A percentile compares a stretch with the other conserved stretches of the same genome.
Conservation (phyloP, 1,139 yeast genomes). For the Eremothecium cymbalariae region DNA sequence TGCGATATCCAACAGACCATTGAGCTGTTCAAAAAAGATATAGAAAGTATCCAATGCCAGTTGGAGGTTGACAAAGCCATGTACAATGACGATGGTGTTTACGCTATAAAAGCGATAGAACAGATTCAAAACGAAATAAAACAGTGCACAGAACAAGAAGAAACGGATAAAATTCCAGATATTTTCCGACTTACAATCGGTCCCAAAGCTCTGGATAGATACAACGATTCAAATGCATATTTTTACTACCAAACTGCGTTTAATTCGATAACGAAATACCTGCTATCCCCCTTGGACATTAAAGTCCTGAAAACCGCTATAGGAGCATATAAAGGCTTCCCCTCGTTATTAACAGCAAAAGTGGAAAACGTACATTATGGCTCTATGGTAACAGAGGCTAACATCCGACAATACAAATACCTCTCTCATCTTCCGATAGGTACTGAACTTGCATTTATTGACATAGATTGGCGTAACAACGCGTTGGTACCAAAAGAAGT, state of each 20-base stretch:
- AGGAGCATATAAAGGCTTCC: conserved; percentile 57
- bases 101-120: conserved; percentile 48
- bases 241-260: conserved; percentile 70
- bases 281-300: conserved; percentile 71
- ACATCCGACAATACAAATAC: conserved; percentile 61
- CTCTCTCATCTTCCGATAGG: conserved; percentile 79
- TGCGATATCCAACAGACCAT: conserved; percentile 51
- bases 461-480: conserved; percentile 66
- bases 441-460: conserved; percentile 74
- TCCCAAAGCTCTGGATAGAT: conserved; percentile 14
- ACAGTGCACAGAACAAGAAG: conserved; percentile 9
- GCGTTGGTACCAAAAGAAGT: conserved; percentile 42
- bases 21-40: conserved; percentile 40
- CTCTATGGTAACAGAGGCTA: conserved; percentile 41
- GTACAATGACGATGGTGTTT: conserved; percentile 53
- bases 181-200: conserved; percentile 20
- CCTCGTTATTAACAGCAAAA: conserved; percentile 50
- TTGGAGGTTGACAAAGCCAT: conserved; percentile 49
- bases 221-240: conserved; percentile 37
- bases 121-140: conserved; percentile 40
- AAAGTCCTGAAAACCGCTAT: conserved; percentile 60
- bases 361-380: conserved; percentile 68
- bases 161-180: not conserved
- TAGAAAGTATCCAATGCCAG: conserved; percentile 44
- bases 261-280: conserved; percentile 51